Evolutionary conservation across 2,329 filamentous ascomycete genomes (phyloP), one percentile per base, ranked within the genome.

Genomic region (Fusarium burgessii): DNA sequence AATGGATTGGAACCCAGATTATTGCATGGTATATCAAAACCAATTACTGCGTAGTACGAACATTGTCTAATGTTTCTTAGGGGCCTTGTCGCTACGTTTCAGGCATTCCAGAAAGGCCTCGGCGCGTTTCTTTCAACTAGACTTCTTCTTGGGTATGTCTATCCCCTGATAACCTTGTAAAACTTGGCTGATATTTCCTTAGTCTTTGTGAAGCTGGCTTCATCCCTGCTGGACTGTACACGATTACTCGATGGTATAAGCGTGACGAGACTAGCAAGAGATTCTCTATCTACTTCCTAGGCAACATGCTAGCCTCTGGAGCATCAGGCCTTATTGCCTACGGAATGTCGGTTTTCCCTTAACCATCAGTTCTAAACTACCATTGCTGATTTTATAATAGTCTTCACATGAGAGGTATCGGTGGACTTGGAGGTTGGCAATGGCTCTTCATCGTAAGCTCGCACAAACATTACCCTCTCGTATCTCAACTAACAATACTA

Each of bases 221-320:
- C 33, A 75, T 75, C 36, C 73, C 73, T 5, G 84, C 82, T 3
- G 82, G 82, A 10, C 75, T 86, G 4, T 86, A 81, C 74, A 85
- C 84, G 1, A 80, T 86, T 3, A 85, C 83, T 0, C 78, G 80
- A 4, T 86, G 83, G 83, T 86, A 86, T 61, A 86, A 83, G 32
- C 79, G 79, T 6, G 77, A 79, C 11, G 84, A 86, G 64, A 84
- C 81, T 0, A 83, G 81, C 51, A 84, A 83, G 71, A 76, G 84
- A 4, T 83, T 85, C 56, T 80, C 82, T 14, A 78, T 77, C 59
- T 85, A 82, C 70, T 85, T 84, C 57, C 78, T 85, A 20, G 83
- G 84, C 4, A 85, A 84, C 50, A 80, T 82, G 65, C 70, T 80
- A 17, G 83, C 82, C 1, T 77, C 78, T 25, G 83, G 82, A 1